Conservation (phyloP, 2,329 filamentous ascomycete genomes). For the Rutstroemia sp. region DNA sequence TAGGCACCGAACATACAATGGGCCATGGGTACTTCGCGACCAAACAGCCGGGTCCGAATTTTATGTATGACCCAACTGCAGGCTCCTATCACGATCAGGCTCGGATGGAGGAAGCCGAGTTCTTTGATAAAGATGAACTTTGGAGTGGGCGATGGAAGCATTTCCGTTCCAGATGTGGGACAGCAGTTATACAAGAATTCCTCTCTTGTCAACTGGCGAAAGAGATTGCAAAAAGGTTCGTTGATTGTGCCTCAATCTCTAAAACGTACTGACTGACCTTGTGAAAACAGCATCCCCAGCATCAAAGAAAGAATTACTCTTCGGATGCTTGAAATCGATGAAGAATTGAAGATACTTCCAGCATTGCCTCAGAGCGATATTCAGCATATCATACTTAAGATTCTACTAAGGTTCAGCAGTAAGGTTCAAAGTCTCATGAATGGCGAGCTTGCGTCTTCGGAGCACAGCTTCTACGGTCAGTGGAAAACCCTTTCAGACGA, state of each 20-base stretch:
- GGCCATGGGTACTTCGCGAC: slow-evolving; percentile 76
- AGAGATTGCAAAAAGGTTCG: slow-evolving; percentile 34
- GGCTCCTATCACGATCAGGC: slow-evolving; percentile 37
- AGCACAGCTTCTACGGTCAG: too few species aligned
- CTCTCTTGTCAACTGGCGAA: slow-evolving; percentile 42
- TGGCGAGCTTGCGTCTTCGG: too few species aligned
- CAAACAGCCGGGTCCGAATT: slow-evolving; percentile 47
- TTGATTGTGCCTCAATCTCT: not conserved
- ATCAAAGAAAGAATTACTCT: slow-evolving; percentile 9
- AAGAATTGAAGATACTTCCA: slow-evolving; percentile 50
- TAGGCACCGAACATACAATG: slow-evolving; percentile 49
- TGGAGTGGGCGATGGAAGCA: slow-evolving; percentile 37
- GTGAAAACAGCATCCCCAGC: slow-evolving; percentile 30
- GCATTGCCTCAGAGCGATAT: slow-evolving; percentile 44
- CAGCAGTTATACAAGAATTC: slow-evolving; percentile 38
- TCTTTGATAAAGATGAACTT: slow-evolving; percentile 37
- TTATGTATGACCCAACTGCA: not conserved
- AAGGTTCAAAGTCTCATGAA: too few species aligned
- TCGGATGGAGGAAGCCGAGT: slow-evolving; percentile 39
- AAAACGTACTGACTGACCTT: slow-evolving; percentile 6
- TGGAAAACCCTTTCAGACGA: too few species aligned
- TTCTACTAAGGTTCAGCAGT: too few species aligned
- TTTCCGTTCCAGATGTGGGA: slow-evolving; percentile 43
- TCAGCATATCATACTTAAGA: too few species aligned
- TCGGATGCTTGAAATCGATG: slow-evolving; percentile 43